phyloP scores from a whole-genome alignment of 2,329 filamentous ascomycete genomes.

The Ophiostoma himal-ulmi region DNA sequence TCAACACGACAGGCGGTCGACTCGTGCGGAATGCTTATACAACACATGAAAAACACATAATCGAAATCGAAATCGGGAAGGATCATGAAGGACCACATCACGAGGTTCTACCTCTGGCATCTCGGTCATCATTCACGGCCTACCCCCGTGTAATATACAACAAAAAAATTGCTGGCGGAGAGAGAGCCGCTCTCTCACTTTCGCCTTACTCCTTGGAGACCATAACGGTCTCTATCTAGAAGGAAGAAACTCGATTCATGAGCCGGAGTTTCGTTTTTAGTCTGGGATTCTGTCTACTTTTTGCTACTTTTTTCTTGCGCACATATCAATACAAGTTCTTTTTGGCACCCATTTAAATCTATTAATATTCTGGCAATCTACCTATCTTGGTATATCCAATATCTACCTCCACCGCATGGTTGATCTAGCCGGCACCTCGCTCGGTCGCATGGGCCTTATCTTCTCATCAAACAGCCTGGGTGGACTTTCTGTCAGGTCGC shows the following conservation, averaged over 20 bases:
- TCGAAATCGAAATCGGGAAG: neutral
- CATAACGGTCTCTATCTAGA: neutral
- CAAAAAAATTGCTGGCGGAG: conserved; percentile 5
- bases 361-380: too few species aligned
- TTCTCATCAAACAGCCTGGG: conserved; percentile 56
- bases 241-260: conserved; percentile 13
- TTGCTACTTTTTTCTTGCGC: conserved; percentile 2
- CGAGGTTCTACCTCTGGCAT: neutral
- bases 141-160: conserved; percentile 8
- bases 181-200: neutral
- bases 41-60: neutral
- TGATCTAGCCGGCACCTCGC: conserved; percentile 16
- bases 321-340: conserved; percentile 13
- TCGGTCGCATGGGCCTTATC: conserved; percentile 38
- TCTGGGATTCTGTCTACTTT: conserved; percentile 14
- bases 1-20: neutral
- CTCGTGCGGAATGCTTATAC: neutral
- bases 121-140: neutral
- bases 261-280: conserved; percentile 14
- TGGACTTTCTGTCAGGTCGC: conserved; percentile 57
- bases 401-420: neutral
- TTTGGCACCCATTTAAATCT: neutral
- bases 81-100: neutral
- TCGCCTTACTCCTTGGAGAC: neutral
- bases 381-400: neutral